phyloP scores from a whole-genome alignment of 1,284 basidiomycete species.

The Rhodotorula sp. region DNA sequence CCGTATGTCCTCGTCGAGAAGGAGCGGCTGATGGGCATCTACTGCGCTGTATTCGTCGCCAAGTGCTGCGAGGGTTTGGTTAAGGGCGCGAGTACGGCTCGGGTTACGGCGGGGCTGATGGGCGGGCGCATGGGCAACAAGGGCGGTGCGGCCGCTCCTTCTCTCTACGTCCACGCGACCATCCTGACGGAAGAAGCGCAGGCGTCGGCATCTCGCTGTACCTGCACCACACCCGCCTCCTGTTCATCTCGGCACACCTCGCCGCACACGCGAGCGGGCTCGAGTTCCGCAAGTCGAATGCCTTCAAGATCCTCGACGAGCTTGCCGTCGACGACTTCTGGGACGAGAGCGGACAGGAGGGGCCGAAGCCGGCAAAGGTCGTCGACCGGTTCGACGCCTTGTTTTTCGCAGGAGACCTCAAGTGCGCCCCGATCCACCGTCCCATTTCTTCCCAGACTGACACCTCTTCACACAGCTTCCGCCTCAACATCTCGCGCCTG shows the following conservation, averaged over 20 bases:
- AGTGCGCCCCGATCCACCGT: constrained; percentile 21
- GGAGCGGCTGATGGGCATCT: constrained; percentile 85
- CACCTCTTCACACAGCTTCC: constrained; percentile 51
- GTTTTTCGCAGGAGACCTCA: constrained; percentile 66
- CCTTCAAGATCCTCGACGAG: constrained; percentile 57
- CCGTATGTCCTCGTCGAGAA: constrained; percentile 80
- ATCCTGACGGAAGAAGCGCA: neutral
- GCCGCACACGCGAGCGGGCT: constrained; percentile 67
- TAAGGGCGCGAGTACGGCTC: constrained; percentile 54
- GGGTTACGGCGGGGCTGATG: constrained; percentile 81
- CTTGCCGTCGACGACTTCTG: constrained; percentile 57
- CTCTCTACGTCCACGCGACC: neutral
- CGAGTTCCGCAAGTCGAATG: constrained; percentile 51
- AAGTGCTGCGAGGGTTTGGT: constrained; percentile 54
- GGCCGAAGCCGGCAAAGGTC: constrained; percentile 58
- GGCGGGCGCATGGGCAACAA: constrained; percentile 77
- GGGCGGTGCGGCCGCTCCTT: constrained; percentile 58
- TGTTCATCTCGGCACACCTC: constrained; percentile 86
- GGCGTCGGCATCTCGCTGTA: constrained; percentile 77
- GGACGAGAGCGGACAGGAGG: constrained; percentile 6
- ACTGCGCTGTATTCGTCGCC: constrained; percentile 57
- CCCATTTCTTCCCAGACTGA: neutral
- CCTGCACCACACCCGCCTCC: constrained; percentile 68
- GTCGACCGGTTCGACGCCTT: constrained; percentile 78
- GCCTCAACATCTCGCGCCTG: constrained; percentile 56